Conservation (phyloP, 768 basidiomycete genomes). For the Leccinum fibrillosum region DNA sequence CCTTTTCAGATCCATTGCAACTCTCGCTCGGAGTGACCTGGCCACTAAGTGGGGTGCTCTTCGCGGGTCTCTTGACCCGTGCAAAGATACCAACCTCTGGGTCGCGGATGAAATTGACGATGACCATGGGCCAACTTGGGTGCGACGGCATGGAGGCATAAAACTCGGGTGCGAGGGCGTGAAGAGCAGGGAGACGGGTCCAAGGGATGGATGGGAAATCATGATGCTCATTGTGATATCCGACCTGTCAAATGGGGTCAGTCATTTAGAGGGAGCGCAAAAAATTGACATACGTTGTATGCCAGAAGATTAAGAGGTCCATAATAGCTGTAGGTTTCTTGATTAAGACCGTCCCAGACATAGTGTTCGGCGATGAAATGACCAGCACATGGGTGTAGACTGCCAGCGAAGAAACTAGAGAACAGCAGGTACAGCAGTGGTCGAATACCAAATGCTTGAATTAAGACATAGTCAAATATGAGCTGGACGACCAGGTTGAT, state of each 20-base stretch:
- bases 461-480: slow-evolving; percentile 66
- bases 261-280: neutral
- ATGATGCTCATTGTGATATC: slow-evolving; percentile 99
- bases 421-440: slow-evolving; percentile 80
- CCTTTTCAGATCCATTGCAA: slow-evolving; percentile 10
- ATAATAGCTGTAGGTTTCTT: slow-evolving; percentile 98
- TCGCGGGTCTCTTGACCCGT: slow-evolving; percentile 71
- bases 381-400: slow-evolving; percentile 91
- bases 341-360: slow-evolving; percentile 85
- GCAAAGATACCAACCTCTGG: slow-evolving; percentile 85
- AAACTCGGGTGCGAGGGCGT: slow-evolving; percentile 83
- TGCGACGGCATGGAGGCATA: slow-evolving; percentile 88
- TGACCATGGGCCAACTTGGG: slow-evolving; percentile 93
- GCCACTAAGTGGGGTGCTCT: slow-evolving; percentile 26
- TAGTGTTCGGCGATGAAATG: slow-evolving; percentile 99
- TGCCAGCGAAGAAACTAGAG: slow-evolving; percentile 95
- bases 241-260: slow-evolving; percentile 54
- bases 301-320: slow-evolving; percentile 86
- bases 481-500: slow-evolving; percentile 73
- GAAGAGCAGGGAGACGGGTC: slow-evolving; percentile 86
- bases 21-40: slow-evolving; percentile 13
- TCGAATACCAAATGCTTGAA: slow-evolving; percentile 40
- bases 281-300: slow-evolving; percentile 73
- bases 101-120: slow-evolving; percentile 90
- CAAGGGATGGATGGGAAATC: slow-evolving; percentile 97